Evolutionary conservation across 257 asterid genomes (phyloP).

Genomic region (Salvia hispanica): DNA sequence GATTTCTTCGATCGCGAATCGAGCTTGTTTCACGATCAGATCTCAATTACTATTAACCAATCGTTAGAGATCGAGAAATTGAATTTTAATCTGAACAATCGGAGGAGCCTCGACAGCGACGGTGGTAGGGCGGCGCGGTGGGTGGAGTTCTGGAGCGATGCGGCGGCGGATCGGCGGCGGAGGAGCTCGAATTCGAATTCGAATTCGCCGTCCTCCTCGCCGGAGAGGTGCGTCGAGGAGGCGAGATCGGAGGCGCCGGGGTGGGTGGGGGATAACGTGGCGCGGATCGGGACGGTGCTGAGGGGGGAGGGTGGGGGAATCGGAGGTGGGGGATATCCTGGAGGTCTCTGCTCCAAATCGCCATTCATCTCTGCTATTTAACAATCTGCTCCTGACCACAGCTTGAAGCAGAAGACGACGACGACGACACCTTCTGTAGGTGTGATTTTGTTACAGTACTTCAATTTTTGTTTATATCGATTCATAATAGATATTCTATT

Average conservation of each 20-base stretch:
- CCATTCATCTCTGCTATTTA: slow-evolving; percentile 29
- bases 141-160: slow-evolving; percentile 99
- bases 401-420: too few species aligned
- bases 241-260: too few species aligned
- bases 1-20: slow-evolving; percentile 89
- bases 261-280: too few species aligned
- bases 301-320: too few species aligned
- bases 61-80: slow-evolving; percentile 47
- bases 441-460: slow-evolving; percentile 1
- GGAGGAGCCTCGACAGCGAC: slow-evolving; percentile 72
- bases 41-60: slow-evolving; percentile 50
- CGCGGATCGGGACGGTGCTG: too few species aligned
- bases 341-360: slow-evolving; percentile 12
- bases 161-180: too few species aligned
- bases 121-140: slow-evolving; percentile 77
- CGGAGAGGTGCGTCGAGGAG: too few species aligned
- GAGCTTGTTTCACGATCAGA: slow-evolving; percentile 36
- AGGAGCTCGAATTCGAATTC: too few species aligned
- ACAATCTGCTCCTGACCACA: not conserved
- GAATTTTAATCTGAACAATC: slow-evolving; percentile 48
- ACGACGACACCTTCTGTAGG: not conserved
- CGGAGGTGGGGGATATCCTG: too few species aligned
- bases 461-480: not conserved
- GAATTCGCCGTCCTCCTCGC: slow-evolving; percentile 82
- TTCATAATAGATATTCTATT: not conserved